Conservation (phyloP, 2,329 filamentous ascomycete genomes). For the Clarireedia monteithiana region DNA sequence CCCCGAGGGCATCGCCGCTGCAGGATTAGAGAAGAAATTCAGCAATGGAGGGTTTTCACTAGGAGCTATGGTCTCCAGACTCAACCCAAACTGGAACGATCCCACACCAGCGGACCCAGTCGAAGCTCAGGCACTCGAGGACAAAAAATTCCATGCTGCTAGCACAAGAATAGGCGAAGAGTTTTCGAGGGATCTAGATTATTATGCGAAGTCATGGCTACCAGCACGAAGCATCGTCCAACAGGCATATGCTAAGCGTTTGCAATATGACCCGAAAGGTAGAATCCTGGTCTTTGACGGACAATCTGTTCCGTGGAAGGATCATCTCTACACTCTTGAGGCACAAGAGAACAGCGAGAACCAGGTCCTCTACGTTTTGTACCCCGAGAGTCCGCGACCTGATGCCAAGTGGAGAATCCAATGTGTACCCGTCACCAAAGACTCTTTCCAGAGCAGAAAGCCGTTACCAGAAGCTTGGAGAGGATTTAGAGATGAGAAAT, state of each 20-base stretch:
- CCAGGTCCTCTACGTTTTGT: conserved; percentile 78
- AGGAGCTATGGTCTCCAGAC: conserved; percentile 70
- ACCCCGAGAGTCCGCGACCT: conserved; percentile 71
- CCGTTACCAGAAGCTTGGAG: conserved; percentile 87
- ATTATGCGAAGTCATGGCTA: conserved; percentile 71
- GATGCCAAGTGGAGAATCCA: conserved; percentile 90
- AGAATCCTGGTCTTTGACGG: conserved; percentile 73
- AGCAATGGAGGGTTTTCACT: conserved; percentile 76
- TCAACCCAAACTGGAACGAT: conserved; percentile 80
- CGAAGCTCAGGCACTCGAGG: conserved; percentile 65
- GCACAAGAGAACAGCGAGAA: conserved; percentile 44
- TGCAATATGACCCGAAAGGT: conserved; percentile 62
- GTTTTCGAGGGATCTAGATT: conserved; percentile 74
- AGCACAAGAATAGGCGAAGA: conserved; percentile 81
- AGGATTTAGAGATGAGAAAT: conserved; percentile 77
- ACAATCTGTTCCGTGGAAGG: conserved; percentile 86
- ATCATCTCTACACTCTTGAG: conserved; percentile 88
- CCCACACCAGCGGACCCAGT: conserved; percentile 42
- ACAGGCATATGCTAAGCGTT: conserved; percentile 63
- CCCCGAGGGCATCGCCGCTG: conserved; percentile 55
- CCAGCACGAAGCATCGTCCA: conserved; percentile 77
- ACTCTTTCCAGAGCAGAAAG: conserved; percentile 88
- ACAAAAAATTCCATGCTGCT: conserved; percentile 69
- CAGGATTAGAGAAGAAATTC: conserved; percentile 75
- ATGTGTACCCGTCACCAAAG: conserved; percentile 75